A percentile compares a stretch with the other conserved stretches of the same genome.
Evolutionary conservation across 305 asterid genomes (phyloP).

Genomic region (Solanum chacoense): DNA sequence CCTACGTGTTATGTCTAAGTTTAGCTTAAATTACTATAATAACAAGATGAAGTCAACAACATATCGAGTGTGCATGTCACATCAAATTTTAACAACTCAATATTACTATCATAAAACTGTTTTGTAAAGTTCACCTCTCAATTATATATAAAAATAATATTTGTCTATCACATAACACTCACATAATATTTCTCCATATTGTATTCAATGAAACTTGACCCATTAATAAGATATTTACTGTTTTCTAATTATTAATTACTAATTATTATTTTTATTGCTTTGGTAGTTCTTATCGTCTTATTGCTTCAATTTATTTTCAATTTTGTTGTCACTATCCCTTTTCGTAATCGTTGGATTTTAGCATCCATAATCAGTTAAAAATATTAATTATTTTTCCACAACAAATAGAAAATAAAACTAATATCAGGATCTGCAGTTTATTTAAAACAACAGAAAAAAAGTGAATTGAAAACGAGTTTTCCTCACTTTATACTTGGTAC

Average conservation of each 20-base stretch:
- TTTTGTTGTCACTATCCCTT: background rate
- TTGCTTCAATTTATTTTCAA: background rate
- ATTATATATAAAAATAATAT: background rate
- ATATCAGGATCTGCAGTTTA: background rate
- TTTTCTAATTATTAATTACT: background rate
- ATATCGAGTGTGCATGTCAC: background rate
- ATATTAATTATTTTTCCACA: background rate
- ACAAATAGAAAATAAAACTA: background rate
- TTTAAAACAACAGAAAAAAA: background rate
- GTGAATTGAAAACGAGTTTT: background rate
- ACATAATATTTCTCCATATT: background rate
- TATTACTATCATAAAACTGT: background rate
- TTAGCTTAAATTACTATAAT: background rate
- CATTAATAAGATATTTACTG: background rate
- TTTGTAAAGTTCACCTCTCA: background rate
- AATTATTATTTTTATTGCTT: background rate
- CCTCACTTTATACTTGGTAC: background rate
- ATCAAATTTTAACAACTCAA: background rate
- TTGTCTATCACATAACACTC: background rate
- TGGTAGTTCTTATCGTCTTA: background rate
- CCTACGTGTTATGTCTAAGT: background rate
- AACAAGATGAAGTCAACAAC: background rate
- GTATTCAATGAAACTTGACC: background rate
- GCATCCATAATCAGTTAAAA: background rate
- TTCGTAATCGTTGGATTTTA: background rate